Base-by-base conservation (phyloP, 2,329 filamentous ascomycete genomes). In the Fusarium luffae region DNA sequence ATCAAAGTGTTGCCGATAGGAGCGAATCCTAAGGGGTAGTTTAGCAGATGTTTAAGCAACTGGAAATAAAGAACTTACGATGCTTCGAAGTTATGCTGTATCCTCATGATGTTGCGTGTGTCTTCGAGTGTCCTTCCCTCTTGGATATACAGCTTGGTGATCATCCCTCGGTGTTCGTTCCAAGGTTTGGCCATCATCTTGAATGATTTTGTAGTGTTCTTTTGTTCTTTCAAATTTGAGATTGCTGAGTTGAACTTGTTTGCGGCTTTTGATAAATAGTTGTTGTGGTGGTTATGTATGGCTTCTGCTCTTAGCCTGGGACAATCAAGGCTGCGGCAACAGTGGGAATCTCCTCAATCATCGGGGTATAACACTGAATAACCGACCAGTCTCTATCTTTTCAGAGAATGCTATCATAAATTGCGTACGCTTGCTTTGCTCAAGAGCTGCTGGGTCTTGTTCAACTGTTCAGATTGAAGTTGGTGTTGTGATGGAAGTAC, bases 1-100 rank as follows among this genome's bases (percentile, higher is more conserved):
- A 25, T 82, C 79, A 64, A 86, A 80, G 40, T 82, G 79, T n/a
- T 83, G 82, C 21, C 84, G 78, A 69, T 85, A 86, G 4, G 84
- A 83, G 54, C 85, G 82, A n/a, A 77, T 79, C 18, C 77, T 71
- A 19, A 41, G 13, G 6, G 18, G 12, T 4, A 11, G 34, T 73
- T 34, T 34, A 71, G 63, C 23, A 18, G 30, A n/a, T 13, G 13
- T 44, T 7, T 49, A 54, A 47, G n/a, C 25, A 28, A 28, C 54
- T 25, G 48, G 40, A 40, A 34, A 13, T 13, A 10, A 18, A 10
- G 19, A 43, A 77, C 80, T 75, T 67, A 81, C 80, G 79, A 84
- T 40, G 84, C 82, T 41, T 79, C 75, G 74, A 86, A 81, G 52
- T 75, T 72, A 61, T 84, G 74, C 65, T 77, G 48, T 56, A 76